Evolutionary conservation across 2,329 filamentous ascomycete species (phyloP).

Genomic region (Nothopassalora personata): DNA sequence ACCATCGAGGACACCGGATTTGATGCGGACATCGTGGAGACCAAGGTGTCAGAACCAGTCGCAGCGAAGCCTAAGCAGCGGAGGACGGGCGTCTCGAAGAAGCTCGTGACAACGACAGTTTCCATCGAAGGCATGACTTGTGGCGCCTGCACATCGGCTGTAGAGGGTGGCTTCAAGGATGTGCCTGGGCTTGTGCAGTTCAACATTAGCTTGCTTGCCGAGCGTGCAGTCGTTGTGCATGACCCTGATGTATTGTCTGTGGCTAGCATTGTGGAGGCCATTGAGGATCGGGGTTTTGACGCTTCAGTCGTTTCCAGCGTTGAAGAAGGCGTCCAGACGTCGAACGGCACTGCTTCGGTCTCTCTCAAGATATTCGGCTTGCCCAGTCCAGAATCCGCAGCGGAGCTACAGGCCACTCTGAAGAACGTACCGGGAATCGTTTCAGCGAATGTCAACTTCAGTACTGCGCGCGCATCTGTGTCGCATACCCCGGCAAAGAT

Average conservation of each 20-base stretch:
- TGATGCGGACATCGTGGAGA: constrained; percentile 78
- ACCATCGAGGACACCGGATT: constrained; percentile 91
- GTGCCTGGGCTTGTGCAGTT: constrained; percentile 77
- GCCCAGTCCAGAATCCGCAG: constrained; percentile 65
- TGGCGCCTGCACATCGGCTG: constrained; percentile 87
- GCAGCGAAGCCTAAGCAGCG: constrained; percentile 32
- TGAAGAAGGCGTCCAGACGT: constrained; percentile 55
- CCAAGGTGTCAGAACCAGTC: constrained; percentile 45
- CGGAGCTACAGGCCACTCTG: constrained; percentile 64
- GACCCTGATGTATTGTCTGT: constrained; percentile 65
- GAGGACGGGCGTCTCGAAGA: constrained; percentile 37
- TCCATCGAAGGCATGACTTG: constrained; percentile 97
- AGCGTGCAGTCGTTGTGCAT: constrained; percentile 83
- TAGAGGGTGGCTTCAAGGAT: constrained; percentile 74
- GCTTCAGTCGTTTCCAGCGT: constrained; percentile 71
- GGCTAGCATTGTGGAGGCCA: constrained; percentile 71
- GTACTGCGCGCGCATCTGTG: constrained; percentile 68
- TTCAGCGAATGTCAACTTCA: constrained; percentile 67
- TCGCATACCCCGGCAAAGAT: constrained; percentile 65
- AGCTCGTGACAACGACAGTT: constrained; percentile 67
- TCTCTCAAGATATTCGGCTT: constrained; percentile 83
- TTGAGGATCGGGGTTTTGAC: constrained; percentile 87
- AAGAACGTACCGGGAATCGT: constrained; percentile 63
- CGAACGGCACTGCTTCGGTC: constrained; percentile 53
- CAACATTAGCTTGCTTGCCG: constrained; percentile 90